Base-by-base conservation (phyloP, 2,329 filamentous ascomycete genomes). In the Aspergillus sojae region DNA sequence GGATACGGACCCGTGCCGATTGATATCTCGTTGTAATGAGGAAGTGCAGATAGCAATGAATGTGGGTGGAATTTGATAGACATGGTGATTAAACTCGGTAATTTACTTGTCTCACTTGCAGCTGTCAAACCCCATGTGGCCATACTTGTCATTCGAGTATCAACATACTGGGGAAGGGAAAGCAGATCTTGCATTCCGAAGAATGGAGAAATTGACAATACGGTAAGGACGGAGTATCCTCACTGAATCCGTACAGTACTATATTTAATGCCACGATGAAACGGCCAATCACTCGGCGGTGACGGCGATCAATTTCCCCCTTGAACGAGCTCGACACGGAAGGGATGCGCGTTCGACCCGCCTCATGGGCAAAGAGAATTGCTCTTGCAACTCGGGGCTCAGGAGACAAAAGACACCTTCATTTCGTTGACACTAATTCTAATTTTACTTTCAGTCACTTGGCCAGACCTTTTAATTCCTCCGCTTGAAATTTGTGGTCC, bases 271-370 rank as follows among this genome's bases (percentile, higher is more conserved):
- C 48, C 16, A 52, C 28, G 46, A 55, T 55, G 53, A 41, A 56
- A 41, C 34, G 28, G 28, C 48, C 48, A 52, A 52, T 52, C 48
- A 52, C 4, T 19, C 48, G 6, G 6, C 4, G 28, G 26, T 34
- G 28, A 52, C 16, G 28, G 28, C 48, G 48, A 52, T 32, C 48
- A 32, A 12, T 55, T 54, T 11, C 34, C 30, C 32, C 62, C 62
- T 59, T 64, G 62, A 64, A 46, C 19, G 53, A 26, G n/a, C 59
- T 63, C 23, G 41, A 66, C 58, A 60, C 60, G 65, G 65, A 58
- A 66, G 53, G 60, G 65, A 66, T 66, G 62, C 36, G 62, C 62
- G 60, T 45, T 60, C 43, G 57, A 62, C 60, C 56, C 63, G 57
- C 60, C n/a, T 36, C 26, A 46, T 28, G 48, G 46, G 26, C 46